Evolutionary conservation across 345 rosid species (phyloP), one percentile per base, ranked within the genome.

Genomic region (Pseudoturritis turrita): DNA sequence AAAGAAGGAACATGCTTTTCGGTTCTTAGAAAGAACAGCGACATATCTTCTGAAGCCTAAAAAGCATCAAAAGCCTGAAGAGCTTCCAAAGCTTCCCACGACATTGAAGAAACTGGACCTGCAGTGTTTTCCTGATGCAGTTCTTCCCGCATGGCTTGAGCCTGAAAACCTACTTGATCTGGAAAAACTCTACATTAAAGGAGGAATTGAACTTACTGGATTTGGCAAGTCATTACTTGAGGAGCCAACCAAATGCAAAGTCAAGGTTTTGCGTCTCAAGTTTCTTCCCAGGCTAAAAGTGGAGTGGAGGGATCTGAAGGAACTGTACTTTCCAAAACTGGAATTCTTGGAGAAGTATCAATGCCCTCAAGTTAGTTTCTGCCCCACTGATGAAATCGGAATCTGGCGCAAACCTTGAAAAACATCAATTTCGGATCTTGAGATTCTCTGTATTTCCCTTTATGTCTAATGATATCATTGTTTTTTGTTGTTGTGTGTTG

Each of bases 171-270:
- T 84, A 1, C 1, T 0, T 13, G 0, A 0, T 11, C 71, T 85
- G 13, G 31, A 81, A 55, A 77, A 69, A 14, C 82, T 83, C 29
- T 70, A 71, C 67, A 71, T 83, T 1, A 74, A 65, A 69, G 82
- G 85, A 41, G 87, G 84, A 74, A 53, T 4, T 0, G 0, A 10
- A 10, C 78, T 85, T 10, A 33, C 37, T 11, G 22, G 75, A 22
- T 61, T 82, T 28, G 47, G 65, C 9, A 19, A 4, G 19, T 5
- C 10, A 26, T 1, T 0, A n/a, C 50, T 41, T 13, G 3, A 11
- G 2, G 0, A 18, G 12, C 1, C 55, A 37, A 19, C 52, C 0
- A 0, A 4, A 0, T 75, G 75, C 52, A 3, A 0, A 0, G 72
- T 76, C 13, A n/a, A 21, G 72, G 36, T 76, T 56, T 56, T 76